Conservation (phyloP, 345 rosid species). For the Rhizophora mangle region DNA sequence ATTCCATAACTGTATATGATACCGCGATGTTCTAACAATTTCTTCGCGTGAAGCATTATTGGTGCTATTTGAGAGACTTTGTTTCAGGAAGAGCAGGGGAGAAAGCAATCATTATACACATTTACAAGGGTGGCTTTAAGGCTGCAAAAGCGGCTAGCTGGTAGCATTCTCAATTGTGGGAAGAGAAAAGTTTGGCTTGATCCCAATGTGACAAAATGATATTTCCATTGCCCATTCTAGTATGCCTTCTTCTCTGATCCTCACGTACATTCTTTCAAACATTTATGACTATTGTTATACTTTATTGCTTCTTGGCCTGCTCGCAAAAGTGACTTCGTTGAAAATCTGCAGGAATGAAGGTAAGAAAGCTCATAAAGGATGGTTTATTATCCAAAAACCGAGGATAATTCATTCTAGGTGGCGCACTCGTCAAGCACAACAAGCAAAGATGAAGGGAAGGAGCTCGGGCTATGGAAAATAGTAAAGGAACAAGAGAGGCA, state of each 20-base stretch:
- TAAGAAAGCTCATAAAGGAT: constrained; percentile 9
- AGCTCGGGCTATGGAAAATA: constrained; percentile 8
- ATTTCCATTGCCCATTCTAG: constrained; percentile 21
- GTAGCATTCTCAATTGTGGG: constrained; percentile 15
- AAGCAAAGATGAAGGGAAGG: constrained; percentile 8
- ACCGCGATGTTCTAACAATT: too few relatives aligned
- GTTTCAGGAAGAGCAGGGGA: too few relatives aligned
- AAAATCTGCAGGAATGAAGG: constrained; percentile 15
- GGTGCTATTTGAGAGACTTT: too few relatives aligned
- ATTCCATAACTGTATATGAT: too few relatives aligned
- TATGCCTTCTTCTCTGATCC: not conserved
- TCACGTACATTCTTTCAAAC: not conserved
- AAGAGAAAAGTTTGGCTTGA: constrained; percentile 5
- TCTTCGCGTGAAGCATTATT: too few relatives aligned
- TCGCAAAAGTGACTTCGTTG: too few relatives aligned
- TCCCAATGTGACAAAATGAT: constrained; percentile 3
- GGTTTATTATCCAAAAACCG: constrained; percentile 6
- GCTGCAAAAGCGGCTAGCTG: constrained; percentile 20
- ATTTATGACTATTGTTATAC: not conserved
- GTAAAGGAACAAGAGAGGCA: constrained; percentile 23
- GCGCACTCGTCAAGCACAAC: not conserved
- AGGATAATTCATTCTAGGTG: constrained; percentile 6
- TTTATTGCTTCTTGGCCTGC: too few relatives aligned
- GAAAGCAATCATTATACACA: not conserved
- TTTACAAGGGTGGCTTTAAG: constrained; percentile 19